Evolutionary conservation across 176 grass and related monocot species (phyloP), one percentile per base, ranked within the genome.

Genomic region (Ensete glaucum): DNA sequence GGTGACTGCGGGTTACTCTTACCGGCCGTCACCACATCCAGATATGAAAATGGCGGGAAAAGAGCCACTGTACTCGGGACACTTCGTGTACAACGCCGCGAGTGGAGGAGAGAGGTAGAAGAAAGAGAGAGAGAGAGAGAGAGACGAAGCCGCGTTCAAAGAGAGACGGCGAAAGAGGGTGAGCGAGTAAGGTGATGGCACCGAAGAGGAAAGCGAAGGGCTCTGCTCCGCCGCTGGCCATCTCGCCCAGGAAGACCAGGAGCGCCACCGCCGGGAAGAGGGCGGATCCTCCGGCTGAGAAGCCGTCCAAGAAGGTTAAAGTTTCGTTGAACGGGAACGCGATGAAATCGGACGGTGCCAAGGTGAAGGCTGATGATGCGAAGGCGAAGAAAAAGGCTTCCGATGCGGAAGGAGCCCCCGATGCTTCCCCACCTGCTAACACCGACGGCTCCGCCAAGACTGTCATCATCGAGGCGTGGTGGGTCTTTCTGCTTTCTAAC

Each of bases 391-490:
- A 29, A 11, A 71, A 58, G 19, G 27, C 6, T 9, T 21, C 16
- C 53, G 25, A 29, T 29, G 26, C 27, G 5, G 65, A 70, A 3
- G 63, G 54, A 67, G 53, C 26, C 26, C 11, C 64, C 9, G 24
- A 34, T 56, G 63, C 64, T 78, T 52, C 64, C 51, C 52, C 77
- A 3, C 15, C 26, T 15, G 9, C 19, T 10, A 20, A 16, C 51
- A 54, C 9, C 1, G 75, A 12, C 24, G 73, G 4, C 20, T 51
- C 24, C 14, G 76, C 64, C 13, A 88, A 84, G 75, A 71, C 78
- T 24, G n/a, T 88, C 64, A 15, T 84, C 71, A 48, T 88, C 34
- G 86, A 88, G 57, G 86, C 86, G 0, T 88, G 86, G 86, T 88
- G 43, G 79, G 75, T 53, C 5, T 14, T 11, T 57, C 2, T 58